Conservation (phyloP, 305 asterid genomes). For the Ilex paraguariensis region DNA sequence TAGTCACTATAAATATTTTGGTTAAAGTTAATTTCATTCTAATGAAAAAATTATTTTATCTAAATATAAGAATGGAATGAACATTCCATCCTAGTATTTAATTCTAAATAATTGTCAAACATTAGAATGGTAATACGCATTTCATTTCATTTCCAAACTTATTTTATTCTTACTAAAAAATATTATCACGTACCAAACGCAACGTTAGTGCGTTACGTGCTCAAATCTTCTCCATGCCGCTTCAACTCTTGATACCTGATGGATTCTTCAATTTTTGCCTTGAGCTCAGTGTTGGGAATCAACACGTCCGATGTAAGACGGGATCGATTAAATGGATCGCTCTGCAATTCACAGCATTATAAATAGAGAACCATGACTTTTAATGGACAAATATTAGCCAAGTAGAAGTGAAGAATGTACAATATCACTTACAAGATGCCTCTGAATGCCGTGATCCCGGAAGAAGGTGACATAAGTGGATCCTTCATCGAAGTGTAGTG, state of each 20-base stretch:
- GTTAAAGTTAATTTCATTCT: no score
- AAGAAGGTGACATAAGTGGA: constrained; percentile 92
- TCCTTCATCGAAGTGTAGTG: constrained; percentile 96
- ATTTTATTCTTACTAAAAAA: no score
- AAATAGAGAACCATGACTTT: no score
- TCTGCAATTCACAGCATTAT: no score
- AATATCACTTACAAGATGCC: constrained; percentile 88
- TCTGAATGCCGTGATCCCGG: constrained; percentile 69
- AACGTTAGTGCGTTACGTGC: constrained; percentile 41
- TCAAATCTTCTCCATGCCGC: constrained; percentile 40
- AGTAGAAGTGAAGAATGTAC: constrained; percentile 22
- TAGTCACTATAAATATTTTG: no score
- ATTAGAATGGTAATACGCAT: no score
- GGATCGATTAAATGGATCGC: constrained; percentile 95
- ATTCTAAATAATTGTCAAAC: no score
- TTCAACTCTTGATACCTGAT: constrained; percentile 40
- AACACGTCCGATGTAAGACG: constrained; percentile 85
- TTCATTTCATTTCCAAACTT: no score
- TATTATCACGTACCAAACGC: neutral
- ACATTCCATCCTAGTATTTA: no score
- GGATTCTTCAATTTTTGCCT: constrained; percentile 75
- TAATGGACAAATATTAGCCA: no score
- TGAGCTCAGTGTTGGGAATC: constrained; percentile 77
- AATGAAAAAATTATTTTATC: no score
- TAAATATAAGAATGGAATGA: no score